Conservation (phyloP, 2,329 filamentous ascomycete genomes). For the Ascochyta pisi region DNA sequence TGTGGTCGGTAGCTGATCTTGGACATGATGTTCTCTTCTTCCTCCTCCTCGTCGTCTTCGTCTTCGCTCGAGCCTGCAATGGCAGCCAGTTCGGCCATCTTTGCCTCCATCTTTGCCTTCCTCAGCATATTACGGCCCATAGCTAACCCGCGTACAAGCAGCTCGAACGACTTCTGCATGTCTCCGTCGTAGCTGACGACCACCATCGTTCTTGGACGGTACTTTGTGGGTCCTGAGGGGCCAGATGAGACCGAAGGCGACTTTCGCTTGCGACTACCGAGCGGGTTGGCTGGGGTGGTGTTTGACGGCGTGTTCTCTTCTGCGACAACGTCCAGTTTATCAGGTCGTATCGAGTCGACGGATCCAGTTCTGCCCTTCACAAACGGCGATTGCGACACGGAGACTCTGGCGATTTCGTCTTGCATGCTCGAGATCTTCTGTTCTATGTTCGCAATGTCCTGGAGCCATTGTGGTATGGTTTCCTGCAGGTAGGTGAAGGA, state of each 20-base stretch:
- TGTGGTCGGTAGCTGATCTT: conserved; percentile 49
- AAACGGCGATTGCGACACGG: conserved; percentile 36
- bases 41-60: conserved; percentile 36
- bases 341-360: conserved; percentile 44
- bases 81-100: conserved; percentile 62
- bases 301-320: conserved; percentile 28
- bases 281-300: conserved; percentile 24
- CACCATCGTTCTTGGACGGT: conserved; percentile 76
- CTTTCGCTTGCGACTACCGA: conserved; percentile 51
- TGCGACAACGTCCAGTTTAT: conserved; percentile 30
- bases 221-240: conserved; percentile 58
- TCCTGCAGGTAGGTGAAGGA: conserved; percentile 49
- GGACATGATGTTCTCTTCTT: conserved; percentile 36
- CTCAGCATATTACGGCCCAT: conserved; percentile 82
- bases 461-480: conserved; percentile 49
- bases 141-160: conserved; percentile 81
- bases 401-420: conserved; percentile 38
- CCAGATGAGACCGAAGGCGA: conserved; percentile 52
- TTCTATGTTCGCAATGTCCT: conserved; percentile 40
- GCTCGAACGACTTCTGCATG: conserved; percentile 82
- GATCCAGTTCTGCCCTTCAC: conserved; percentile 45
- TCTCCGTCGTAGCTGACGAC: conserved; percentile 93
- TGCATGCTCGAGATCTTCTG: conserved; percentile 46
- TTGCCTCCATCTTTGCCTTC: conserved; percentile 84
- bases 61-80: conserved; percentile 40